Conservation (phyloP, 768 basidiomycete genomes). For the Mycena leptocephala region DNA sequence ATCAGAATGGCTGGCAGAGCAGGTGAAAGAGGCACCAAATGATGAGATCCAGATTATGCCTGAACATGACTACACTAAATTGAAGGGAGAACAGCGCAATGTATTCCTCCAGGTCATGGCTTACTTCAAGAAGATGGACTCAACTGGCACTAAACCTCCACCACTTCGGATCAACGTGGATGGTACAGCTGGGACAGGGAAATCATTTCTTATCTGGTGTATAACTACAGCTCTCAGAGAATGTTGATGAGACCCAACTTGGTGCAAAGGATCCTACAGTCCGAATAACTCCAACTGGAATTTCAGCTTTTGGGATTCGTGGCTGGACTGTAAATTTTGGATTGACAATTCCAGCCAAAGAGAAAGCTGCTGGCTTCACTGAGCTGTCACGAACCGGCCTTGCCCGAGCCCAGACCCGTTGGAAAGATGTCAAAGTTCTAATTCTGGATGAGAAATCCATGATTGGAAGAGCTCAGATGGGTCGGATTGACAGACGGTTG, state of each 20-base stretch:
- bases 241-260: background rate
- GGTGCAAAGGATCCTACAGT: conserved; percentile 38
- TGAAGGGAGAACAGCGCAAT: too few relatives aligned
- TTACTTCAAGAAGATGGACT: too few relatives aligned
- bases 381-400: conserved; percentile 24
- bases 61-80: conserved; percentile 17
- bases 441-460: too few relatives aligned
- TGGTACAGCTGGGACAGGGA: too few relatives aligned
- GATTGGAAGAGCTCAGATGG: conserved; percentile 39
- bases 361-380: conserved; percentile 9
- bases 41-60: conserved; percentile 42
- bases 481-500: conserved; percentile 34
- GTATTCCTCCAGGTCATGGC: too few relatives aligned
- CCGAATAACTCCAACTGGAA: conserved; percentile 43
- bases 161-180: conserved; percentile 35
- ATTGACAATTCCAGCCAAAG: conserved; percentile 31
- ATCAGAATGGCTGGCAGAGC: conserved; percentile 34
- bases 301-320: conserved; percentile 43
- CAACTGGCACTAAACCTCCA: conserved; percentile 16
- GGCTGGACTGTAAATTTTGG: conserved; percentile 41
- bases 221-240: conserved; percentile 40
- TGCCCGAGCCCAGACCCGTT: conserved; percentile 30
- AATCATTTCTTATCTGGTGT: conserved; percentile 43
- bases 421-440: conserved; percentile 36
- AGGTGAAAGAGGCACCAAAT: conserved; percentile 40